Base-by-base conservation (phyloP, 306 rosid genomes). In the Calophaca sinica region DNA sequence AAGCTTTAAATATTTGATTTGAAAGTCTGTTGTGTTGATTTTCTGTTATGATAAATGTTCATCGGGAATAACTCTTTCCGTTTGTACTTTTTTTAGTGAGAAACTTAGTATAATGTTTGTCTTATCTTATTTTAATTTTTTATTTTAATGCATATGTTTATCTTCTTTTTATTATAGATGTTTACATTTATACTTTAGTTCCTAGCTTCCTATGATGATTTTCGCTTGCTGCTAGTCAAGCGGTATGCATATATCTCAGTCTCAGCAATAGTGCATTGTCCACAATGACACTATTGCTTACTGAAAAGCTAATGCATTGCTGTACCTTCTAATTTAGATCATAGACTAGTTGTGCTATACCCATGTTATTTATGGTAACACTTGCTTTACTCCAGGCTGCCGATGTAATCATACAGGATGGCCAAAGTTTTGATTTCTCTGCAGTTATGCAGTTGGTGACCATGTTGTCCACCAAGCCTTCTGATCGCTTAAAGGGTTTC, bases 401-500 rank as follows among this genome's bases (percentile, higher is more conserved):
- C 28, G 98, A 94, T 77, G 93, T 87, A 65, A 85, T 94, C 79
- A 75, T 89, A 70, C 98, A 94, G 84, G 97, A 91, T 75, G 92
- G 90, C 78, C 94, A 86, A 55, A 81, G 80, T 70, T 91, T 88
- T 70, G 96, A 89, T 86, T 82, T 91, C 84, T 88, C 97, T 32
- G 81, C 92, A 68, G 83, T 94, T 78, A 86, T 92, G 87, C 96
- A 94, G 87, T 74, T 94, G 88, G 97, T 94, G 85, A 84, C 86
- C 62, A 79, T 88, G 86, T 80, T 91, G 81, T 85, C 96, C 62
- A 82, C 84, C 77, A 84, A 87, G 77, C 91, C 98, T 69, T 80
- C 89, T 45, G 88, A 89, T 73, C 91, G 89, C 76, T 84, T 89
- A 57, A 88, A 88, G 81, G 97, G 97, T 77, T 83, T 91, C 83